These are phyloP conservation scores for Leccinum boreale DNA, from an alignment of 768 basidiomycete genomes.

Conservation along the genomic window DNA sequence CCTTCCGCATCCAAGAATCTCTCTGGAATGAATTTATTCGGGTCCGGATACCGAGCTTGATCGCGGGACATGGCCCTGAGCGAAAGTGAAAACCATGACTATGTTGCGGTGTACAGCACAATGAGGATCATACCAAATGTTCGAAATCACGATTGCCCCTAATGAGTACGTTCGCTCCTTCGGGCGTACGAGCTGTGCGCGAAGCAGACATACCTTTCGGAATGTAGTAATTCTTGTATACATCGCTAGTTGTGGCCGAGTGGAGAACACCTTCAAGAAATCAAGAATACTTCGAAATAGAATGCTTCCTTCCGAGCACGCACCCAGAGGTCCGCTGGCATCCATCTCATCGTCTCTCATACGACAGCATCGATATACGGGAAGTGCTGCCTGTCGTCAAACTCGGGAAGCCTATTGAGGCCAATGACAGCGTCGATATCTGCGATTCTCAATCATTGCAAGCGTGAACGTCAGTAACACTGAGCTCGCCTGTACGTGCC, in stretches of 20 bases:
- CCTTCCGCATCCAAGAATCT: conserved; percentile 11
- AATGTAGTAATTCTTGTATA: background rate
- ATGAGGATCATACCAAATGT: conserved; percentile 5
- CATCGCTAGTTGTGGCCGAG: background rate
- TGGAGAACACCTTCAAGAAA: background rate
- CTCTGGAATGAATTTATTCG: conserved; percentile 12
- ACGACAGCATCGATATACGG: no score
- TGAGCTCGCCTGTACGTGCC: conserved; percentile 4
- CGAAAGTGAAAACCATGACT: background rate
- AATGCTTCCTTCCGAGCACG: background rate
- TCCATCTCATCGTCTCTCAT: no score
- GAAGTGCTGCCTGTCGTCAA: no score
- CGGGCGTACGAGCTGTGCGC: no score
- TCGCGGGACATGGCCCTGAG: conserved; percentile 14
- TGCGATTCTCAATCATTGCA: background rate
- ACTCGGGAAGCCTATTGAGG: no score
- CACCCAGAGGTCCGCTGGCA: conserved; percentile 8
- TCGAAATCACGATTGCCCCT: conserved; percentile 8
- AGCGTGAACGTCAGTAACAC: background rate
- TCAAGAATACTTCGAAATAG: no score
- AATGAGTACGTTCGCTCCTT: no score
- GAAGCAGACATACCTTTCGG: background rate
- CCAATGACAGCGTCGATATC: background rate
- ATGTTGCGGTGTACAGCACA: no score
- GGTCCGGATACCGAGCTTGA: conserved; percentile 10